A percentile compares a stretch with the other conserved stretches of the same genome.
Evolutionary conservation across 306 rosid genomes (phyloP).

Genomic region (Gastrolobium villosum): DNA sequence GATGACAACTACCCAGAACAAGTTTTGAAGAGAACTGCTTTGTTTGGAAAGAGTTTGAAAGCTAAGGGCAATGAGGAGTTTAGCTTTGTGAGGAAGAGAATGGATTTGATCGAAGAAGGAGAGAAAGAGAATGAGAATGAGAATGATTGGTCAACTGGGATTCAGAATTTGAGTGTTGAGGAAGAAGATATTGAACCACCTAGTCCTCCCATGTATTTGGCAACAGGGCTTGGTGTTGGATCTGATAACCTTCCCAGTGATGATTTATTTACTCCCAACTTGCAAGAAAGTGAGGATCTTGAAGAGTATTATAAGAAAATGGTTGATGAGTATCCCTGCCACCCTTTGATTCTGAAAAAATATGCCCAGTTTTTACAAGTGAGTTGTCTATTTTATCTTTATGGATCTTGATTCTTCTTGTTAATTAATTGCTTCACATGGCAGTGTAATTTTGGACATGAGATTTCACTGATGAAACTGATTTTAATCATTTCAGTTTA

Average conservation of each 20-base stretch:
- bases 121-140: constrained; percentile 51
- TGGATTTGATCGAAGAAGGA: constrained; percentile 71
- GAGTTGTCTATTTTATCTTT: constrained; percentile 20
- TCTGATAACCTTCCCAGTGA: constrained; percentile 37
- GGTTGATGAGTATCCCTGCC: constrained; percentile 68
- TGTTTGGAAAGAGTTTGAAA: constrained; percentile 50
- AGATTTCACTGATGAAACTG: constrained; percentile 11
- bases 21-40: constrained; percentile 51
- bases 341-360: constrained; percentile 74
- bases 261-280: constrained; percentile 45
- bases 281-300: constrained; percentile 54
- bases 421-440: neutral
- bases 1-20: constrained; percentile 49
- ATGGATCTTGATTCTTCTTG: neutral
- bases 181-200: constrained; percentile 58
- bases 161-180: constrained; percentile 47
- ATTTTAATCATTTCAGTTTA: neutral
- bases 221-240: constrained; percentile 72
- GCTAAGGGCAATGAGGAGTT: constrained; percentile 53
- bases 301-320: constrained; percentile 67
- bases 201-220: constrained; percentile 78
- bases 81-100: constrained; percentile 54
- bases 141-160: constrained; percentile 44
- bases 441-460: neutral
- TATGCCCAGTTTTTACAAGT: constrained; percentile 79